Base-by-base conservation (phyloP, 1,284 basidiomycete species). In the Ganoderma meredithae region DNA sequence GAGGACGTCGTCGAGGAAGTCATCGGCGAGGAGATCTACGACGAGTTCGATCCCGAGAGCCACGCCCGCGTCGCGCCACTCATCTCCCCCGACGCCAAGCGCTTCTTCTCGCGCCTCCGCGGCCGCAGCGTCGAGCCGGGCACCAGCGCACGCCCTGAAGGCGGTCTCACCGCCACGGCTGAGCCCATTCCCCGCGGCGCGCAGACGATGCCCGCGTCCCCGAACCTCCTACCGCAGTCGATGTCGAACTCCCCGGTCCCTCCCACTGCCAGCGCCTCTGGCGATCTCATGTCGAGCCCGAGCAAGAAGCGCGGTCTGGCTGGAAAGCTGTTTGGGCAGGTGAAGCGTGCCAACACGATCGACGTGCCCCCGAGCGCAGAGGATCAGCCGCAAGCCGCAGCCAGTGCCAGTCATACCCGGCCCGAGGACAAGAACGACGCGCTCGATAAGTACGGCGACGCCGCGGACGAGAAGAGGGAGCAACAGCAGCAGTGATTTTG, bases 1-100 rank as follows among this genome's bases (percentile, higher is more conserved):
- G 95, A 97, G 79, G 95, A 97, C 73, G 93, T 97, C 25, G 84
- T 97, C 19, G 95, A 97, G 87, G 94, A 95, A 76, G 83, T 96
- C 22, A 95, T 96, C 63, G 94, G 94, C 33, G 93, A 95, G 81
- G 94, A 95, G 75, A 95, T 96, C 65, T 94, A 93, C 73, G 94
- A 96, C 76, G 94, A 96, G 80, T 95, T 94, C 74, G 92, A 93
- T 74, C 81, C 83, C 19, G 75, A 76, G 49, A 74, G 75, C 22
- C 70, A 69, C 33, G 74, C 71, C 3, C 71, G 70, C 55, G 66
- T 76, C 58, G 66, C 66, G 15, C 66, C 74, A n/a, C 74, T 72
- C 65, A 41, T 72, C 55, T 70, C 72, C 12, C 65, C 73, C 60
- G 62, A 74, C 62, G 67, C 72, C 60, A 66, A 71, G 67, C 67